Base-by-base conservation (phyloP, 345 rosid genomes). In the Raphanus sativus region DNA sequence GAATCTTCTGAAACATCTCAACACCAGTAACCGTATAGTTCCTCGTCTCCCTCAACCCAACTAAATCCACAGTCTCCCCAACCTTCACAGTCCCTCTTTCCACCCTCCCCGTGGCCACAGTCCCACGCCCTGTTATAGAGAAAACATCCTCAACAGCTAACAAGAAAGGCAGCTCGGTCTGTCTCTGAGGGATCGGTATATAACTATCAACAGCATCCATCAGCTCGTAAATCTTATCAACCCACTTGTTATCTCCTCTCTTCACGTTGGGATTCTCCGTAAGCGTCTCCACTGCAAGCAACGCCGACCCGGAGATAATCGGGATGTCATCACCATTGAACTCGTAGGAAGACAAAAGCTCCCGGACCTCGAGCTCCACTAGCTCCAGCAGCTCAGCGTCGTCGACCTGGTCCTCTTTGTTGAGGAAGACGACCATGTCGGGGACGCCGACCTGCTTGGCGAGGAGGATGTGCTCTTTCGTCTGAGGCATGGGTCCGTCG, bases 391-490 rank as follows among this genome's bases (percentile, higher is more conserved):
- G 87, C 85, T 92, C 98, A 21, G 89, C 94, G 24, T 94, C 99
- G 26, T 90, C 98, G 6, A 92, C 97, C 59, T 92, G 98, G 70
- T 94, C 98, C 75, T 94, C 92, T 68, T 94, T 94, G 76, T 94
- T 89, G 80, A 92, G 75, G 75, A 94, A 94, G 10, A 92, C 97
- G 0, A 89, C 97, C 91, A 90, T 86, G 63, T 90, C 90, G 0
- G 97, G 98, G 2, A 94, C 98, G 58, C 98, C 97, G 4, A 90
- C 95, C 69, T 90, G 95, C 85, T 92, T 90, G 0, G 97, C 97
- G 45, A 94, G 80, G 75, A 94, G 83, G 42, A 94, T 87, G 24
- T 94, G 97, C 28, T 94, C 97, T 76, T 90, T 91, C 1, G 97
- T 94, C 88, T 94, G 97, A 0, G 94, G 97, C 98, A 91, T 90